These are phyloP conservation scores for Fusarium sp. DNA, from an alignment of 2,329 filamentous ascomycete genomes.

Conservation along the genomic window DNA sequence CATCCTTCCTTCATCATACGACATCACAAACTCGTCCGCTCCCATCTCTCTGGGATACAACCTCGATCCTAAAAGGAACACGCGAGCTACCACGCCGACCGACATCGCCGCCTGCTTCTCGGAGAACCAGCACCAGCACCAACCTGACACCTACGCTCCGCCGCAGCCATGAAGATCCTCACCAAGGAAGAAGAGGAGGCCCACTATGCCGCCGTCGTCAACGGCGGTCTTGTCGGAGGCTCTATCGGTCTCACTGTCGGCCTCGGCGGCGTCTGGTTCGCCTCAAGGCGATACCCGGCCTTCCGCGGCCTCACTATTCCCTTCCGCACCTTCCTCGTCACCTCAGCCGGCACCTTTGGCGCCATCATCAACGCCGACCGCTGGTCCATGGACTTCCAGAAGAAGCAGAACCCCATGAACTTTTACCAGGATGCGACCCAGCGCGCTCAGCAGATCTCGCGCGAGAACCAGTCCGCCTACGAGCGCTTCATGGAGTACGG, in stretches of 20 bases:
- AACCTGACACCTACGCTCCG: slow-evolving; percentile 19
- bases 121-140: background rate
- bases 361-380: slow-evolving; percentile 93
- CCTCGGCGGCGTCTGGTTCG: slow-evolving; percentile 76
- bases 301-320: slow-evolving; percentile 89
- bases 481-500: slow-evolving; percentile 82
- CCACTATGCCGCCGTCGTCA: slow-evolving; percentile 87
- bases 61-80: slow-evolving; percentile 16
- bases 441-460: slow-evolving; percentile 68
- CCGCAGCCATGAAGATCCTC: slow-evolving; percentile 87
- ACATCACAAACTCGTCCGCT: slow-evolving; percentile 19
- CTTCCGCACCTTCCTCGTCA: slow-evolving; percentile 91
- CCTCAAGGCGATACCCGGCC: slow-evolving; percentile 79
- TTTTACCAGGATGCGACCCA: slow-evolving; percentile 76
- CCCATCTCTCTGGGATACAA: slow-evolving; percentile 6
- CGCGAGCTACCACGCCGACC: slow-evolving; percentile 7
- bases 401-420: slow-evolving; percentile 76
- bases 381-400: slow-evolving; percentile 75
- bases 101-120: background rate
- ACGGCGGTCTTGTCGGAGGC: slow-evolving; percentile 84
- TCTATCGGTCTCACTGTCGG: slow-evolving; percentile 78
- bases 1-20: slow-evolving; percentile 37
- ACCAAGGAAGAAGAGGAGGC: slow-evolving; percentile 92
- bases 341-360: slow-evolving; percentile 85
- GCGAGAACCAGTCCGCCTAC: slow-evolving; percentile 69